Conservation (phyloP, 495 filamentous ascomycete genomes). For the Achaetomiella virescens region DNA sequence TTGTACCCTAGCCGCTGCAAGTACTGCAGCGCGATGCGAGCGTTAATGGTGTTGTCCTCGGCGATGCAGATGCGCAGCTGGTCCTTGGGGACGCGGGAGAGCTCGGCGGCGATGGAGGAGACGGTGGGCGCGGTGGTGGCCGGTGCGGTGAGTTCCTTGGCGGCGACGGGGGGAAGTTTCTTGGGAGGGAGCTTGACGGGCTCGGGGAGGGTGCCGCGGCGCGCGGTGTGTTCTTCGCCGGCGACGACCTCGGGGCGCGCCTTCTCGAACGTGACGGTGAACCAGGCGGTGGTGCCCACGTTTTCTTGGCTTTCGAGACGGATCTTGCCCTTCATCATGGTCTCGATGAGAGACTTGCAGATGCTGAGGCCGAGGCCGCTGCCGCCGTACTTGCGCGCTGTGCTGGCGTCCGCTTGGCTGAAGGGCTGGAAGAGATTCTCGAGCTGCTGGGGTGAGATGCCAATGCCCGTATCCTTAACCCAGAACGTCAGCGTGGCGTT, state of each 20-base stretch:
- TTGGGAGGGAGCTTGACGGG: constrained; percentile 5
- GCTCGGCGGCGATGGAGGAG: constrained; percentile 51
- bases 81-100: constrained; percentile 63
- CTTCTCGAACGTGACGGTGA: constrained; percentile 77
- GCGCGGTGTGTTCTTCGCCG: constrained; percentile 44
- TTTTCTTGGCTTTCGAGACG: constrained; percentile 71
- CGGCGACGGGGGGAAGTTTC: constrained; percentile 4
- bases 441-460: constrained; percentile 73
- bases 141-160: background rate
- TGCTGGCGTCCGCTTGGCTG: constrained; percentile 82
- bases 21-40: constrained; percentile 86
- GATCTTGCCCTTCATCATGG: constrained; percentile 79
- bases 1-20: constrained; percentile 76
- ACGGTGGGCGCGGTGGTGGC: background rate
- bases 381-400: constrained; percentile 81
- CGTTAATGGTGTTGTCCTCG: constrained; percentile 88
- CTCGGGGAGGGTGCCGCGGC: background rate
- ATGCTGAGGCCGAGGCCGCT: constrained; percentile 88
- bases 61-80: constrained; percentile 81
- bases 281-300: constrained; percentile 77
- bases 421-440: constrained; percentile 85
- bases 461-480: constrained; percentile 86
- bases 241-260: constrained; percentile 48
- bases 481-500: constrained; percentile 71
- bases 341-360: constrained; percentile 91